These are phyloP conservation scores for Syzygium aqueum DNA, from an alignment of 345 rosid species.

Conservation along the genomic window DNA sequence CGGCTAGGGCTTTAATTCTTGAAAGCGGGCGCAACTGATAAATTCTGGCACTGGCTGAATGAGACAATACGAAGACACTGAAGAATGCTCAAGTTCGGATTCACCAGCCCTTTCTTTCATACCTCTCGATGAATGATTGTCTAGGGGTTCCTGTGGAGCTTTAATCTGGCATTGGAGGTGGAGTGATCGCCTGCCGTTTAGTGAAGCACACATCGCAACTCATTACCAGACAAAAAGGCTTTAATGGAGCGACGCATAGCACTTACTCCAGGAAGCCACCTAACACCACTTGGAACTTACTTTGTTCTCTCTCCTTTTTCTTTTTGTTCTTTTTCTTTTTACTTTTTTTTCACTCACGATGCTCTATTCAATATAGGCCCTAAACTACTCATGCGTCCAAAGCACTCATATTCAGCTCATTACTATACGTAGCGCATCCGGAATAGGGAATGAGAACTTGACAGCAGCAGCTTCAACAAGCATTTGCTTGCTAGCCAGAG, in stretches of 20 bases:
- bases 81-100: not conserved
- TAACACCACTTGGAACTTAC: not conserved
- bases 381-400: not conserved
- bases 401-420: not conserved
- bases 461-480: not conserved
- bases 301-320: not conserved
- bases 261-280: not conserved
- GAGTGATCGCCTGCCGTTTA: no score
- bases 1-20: not conserved
- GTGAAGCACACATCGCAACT: no score
- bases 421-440: no score
- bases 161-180: no score
- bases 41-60: not conserved
- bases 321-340: not conserved
- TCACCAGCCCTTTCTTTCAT: accelerated
- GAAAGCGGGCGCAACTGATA: not conserved
- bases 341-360: not conserved
- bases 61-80: not conserved
- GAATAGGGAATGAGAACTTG: not conserved
- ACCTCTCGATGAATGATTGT: not conserved
- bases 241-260: not conserved
- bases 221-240: not conserved
- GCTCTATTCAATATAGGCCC: not conserved
- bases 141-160: no score
- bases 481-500: not conserved